Evolutionary conservation across 2,329 filamentous ascomycete species (phyloP).

Genomic region (Aureobasidium pullulans): DNA sequence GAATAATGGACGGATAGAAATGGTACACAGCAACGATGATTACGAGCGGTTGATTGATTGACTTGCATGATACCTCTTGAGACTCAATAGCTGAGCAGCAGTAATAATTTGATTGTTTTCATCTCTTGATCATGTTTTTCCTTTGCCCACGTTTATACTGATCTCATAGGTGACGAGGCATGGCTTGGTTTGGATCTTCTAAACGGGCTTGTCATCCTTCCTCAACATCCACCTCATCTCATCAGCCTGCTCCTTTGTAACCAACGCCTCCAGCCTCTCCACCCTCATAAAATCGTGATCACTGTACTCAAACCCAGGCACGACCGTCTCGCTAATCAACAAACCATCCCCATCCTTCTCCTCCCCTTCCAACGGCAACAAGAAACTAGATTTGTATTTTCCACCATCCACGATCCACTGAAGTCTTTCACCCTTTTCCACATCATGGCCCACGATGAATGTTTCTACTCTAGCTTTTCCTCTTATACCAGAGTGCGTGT

Average conservation of each 20-base stretch:
- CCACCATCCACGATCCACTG: slow-evolving; percentile 65
- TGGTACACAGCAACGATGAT: not conserved
- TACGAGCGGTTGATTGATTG: not conserved
- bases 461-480: slow-evolving; percentile 50
- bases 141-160: not conserved
- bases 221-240: slow-evolving; percentile 41
- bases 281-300: slow-evolving; percentile 60
- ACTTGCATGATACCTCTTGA: slow-evolving; percentile 8
- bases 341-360: slow-evolving; percentile 35
- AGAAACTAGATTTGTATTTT: slow-evolving; percentile 58
- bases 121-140: not conserved
- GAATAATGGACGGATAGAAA: not conserved
- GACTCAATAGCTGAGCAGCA: not conserved
- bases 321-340: slow-evolving; percentile 61
- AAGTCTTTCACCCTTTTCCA: slow-evolving; percentile 51
- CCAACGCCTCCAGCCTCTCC: slow-evolving; percentile 44
- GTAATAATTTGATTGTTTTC: not conserved
- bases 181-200: too few species aligned
- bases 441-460: slow-evolving; percentile 55
- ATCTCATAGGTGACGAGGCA: not conserved
- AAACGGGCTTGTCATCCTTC: slow-evolving; percentile 17
- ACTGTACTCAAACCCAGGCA: slow-evolving; percentile 60
- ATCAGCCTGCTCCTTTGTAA: slow-evolving; percentile 43
- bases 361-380: slow-evolving; percentile 42
- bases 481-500: slow-evolving; percentile 14